Percentiles rank a stretch among this genome's conserved stretches.
Conservation (phyloP, 116 monocot genomes). For the Posidonia oceanica region DNA sequence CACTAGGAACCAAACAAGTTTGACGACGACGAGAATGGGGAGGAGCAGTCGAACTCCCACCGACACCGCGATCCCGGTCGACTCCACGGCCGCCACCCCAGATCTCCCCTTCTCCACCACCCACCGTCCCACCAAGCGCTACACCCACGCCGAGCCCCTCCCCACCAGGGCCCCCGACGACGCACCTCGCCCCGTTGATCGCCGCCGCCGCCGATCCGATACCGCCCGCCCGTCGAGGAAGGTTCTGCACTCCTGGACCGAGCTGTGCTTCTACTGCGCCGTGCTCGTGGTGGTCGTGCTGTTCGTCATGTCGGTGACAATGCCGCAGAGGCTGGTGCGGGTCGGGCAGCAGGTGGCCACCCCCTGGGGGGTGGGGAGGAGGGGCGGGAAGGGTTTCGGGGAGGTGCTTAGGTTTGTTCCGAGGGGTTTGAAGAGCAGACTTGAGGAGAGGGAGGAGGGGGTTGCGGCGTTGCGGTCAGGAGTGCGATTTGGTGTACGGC, state of each 20-base stretch:
- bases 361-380: not conserved
- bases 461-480: slow-evolving; percentile 11
- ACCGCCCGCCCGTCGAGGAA: not conserved
- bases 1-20: too few relatives aligned
- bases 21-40: not conserved
- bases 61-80: not conserved
- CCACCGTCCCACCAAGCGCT: not conserved
- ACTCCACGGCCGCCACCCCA: not conserved
- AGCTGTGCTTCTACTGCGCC: slow-evolving; percentile 1
- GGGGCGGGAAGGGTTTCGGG: not conserved
- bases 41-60: not conserved
- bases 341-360: not conserved
- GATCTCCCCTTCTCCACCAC: not conserved
- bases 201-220: not conserved
- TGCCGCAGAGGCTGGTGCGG: slow-evolving; percentile 8
- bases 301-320: not conserved
- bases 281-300: not conserved
- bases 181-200: not conserved
- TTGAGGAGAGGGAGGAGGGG: slow-evolving; percentile 11
- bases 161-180: not conserved
- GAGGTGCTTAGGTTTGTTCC: slow-evolving; percentile 20
- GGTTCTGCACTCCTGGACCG: not conserved
- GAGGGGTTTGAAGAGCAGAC: slow-evolving; percentile 14
- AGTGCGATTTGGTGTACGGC: slow-evolving; percentile 13
- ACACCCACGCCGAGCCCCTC: not conserved